Evolutionary conservation across 768 basidiomycete species (phyloP).

Genomic region (Gyrodon lividus): DNA sequence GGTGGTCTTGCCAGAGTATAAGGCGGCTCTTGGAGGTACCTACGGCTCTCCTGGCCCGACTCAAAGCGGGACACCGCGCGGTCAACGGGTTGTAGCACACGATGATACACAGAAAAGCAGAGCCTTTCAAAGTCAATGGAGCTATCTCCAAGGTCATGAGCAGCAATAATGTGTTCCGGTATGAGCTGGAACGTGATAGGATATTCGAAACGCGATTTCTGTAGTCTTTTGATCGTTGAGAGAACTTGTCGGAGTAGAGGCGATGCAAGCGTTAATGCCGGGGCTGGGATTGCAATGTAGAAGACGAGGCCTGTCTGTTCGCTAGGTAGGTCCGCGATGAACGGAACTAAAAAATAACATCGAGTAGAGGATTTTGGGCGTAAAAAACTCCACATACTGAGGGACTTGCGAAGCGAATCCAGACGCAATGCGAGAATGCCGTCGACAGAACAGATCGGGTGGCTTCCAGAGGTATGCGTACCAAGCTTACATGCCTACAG

Average conservation of each 20-base stretch:
- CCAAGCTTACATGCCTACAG: constrained; percentile 63
- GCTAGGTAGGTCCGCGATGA: constrained; percentile 44
- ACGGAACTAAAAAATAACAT: constrained; percentile 40
- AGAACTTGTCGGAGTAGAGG: constrained; percentile 68
- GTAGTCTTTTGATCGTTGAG: constrained; percentile 56
- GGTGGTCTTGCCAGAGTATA: constrained; percentile 57
- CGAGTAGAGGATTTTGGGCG: not conserved
- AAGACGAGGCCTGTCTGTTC: constrained; percentile 51
- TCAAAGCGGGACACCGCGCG: constrained; percentile 57
- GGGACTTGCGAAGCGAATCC: constrained; percentile 68
- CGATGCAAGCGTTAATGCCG: constrained; percentile 62
- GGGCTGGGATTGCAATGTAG: constrained; percentile 64
- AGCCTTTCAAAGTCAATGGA: constrained; percentile 43
- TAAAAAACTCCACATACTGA: constrained; percentile 43
- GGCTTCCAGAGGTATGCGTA: constrained; percentile 50
- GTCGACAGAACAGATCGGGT: constrained; percentile 43
- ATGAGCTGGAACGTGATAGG: constrained; percentile 72
- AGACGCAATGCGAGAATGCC: constrained; percentile 65
- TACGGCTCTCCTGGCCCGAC: constrained; percentile 38
- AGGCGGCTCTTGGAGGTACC: constrained; percentile 62
- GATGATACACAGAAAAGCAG: constrained; percentile 68
- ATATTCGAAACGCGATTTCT: constrained; percentile 43
- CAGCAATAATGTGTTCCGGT: constrained; percentile 59
- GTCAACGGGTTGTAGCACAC: constrained; percentile 59
- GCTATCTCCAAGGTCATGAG: constrained; percentile 17